phyloP scores from a whole-genome alignment of 116 monocot species.

The Papilionanthe hybrid region DNA sequence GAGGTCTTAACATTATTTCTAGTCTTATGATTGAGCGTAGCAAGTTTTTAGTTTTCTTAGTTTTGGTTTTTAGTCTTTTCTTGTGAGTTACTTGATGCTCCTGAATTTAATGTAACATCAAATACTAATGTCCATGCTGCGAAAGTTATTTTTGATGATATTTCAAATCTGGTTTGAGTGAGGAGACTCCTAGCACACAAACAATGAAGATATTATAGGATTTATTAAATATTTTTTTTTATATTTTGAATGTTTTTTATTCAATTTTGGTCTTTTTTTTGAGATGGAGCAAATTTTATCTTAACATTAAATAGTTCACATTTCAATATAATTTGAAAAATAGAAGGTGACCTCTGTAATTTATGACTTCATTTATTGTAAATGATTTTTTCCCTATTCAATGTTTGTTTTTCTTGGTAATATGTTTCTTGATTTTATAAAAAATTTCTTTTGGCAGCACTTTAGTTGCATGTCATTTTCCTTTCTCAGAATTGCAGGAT shows the following conservation, averaged over 20 bases:
- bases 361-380: neutral
- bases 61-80: no score
- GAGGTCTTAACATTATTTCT: no score
- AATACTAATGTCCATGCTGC: no score
- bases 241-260: neutral
- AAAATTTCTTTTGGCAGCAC: neutral
- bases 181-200: neutral
- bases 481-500: neutral
- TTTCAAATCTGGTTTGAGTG: no score
- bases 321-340: neutral
- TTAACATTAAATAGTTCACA: neutral
- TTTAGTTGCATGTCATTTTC: neutral
- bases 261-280: neutral
- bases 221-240: neutral
- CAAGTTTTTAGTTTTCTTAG: no score
- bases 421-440: neutral
- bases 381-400: neutral
- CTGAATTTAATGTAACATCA: no score
- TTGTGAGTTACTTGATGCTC: no score
- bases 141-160: no score
- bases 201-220: neutral
- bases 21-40: no score
- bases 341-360: neutral
- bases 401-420: neutral
- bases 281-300: neutral